Conservation (phyloP, 2,329 filamentous ascomycete species). For the Trichophyton schoenleinii region DNA sequence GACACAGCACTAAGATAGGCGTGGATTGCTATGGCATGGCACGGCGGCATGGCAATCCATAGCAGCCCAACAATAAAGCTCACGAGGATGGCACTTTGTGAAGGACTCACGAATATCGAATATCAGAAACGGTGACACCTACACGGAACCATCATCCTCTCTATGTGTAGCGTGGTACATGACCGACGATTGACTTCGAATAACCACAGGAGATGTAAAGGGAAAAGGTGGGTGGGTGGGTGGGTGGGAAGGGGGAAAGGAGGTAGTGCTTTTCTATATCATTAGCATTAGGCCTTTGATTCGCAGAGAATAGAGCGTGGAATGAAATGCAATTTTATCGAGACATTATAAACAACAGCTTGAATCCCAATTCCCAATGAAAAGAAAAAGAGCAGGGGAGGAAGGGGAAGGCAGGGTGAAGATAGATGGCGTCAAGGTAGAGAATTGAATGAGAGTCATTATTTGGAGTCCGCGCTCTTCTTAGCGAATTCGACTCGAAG, state of each 20-base stretch:
- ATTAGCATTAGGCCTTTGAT: conserved; percentile 1
- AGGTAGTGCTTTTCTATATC: background rate
- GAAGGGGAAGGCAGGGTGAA: background rate
- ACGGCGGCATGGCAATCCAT: background rate
- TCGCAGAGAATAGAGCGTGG: background rate
- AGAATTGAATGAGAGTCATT: background rate
- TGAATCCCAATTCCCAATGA: conserved; percentile 2
- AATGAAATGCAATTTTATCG: conserved; percentile 8
- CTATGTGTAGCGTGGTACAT: conserved; percentile 5
- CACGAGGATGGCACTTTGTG: background rate
- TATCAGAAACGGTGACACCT: conserved; percentile 1
- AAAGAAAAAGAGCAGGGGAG: conserved; percentile 2
- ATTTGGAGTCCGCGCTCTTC: conserved; percentile 20
- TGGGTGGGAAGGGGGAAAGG: background rate
- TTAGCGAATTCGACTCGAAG: conserved; percentile 42
- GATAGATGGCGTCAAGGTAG: background rate
- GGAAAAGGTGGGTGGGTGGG: background rate
- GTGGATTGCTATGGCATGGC: background rate
- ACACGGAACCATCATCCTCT: conserved; percentile 3
- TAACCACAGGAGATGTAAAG: background rate
- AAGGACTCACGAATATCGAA: background rate
- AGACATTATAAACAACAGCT: conserved; percentile 10
- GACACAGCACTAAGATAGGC: background rate
- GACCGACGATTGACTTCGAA: conserved; percentile 3
- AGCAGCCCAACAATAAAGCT: background rate